Base-by-base conservation (phyloP, 2,329 filamentous ascomycete genomes). In the Hymenoscyphus fructigenus region DNA sequence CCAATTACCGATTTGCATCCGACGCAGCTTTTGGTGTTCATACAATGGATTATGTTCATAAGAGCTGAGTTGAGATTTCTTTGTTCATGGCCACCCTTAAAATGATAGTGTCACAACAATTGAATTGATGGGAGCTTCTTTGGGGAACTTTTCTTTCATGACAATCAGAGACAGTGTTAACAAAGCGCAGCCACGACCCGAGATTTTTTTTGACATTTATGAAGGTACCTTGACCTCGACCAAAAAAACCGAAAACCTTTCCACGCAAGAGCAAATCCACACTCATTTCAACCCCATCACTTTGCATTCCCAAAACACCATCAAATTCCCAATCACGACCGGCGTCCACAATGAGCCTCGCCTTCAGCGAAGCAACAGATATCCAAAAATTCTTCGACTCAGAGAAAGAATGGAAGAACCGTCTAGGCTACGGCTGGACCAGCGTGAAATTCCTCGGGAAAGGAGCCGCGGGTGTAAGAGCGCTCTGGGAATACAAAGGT, bases 401-500 rank as follows among this genome's bases (percentile, higher is more conserved):
- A 1, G 55, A 32, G 3, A n/a, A 14, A 7, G 10, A 6, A 29
- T 57, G 55, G 55, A 12, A n/a, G 17, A 57, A 34, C 29, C 55
- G 55, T 15, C 10, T 57, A 9, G 23, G 23, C 23, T n/a, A 57
- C 23, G 28, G 55, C 20, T 57, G 55, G 55, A 23, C 28, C 17
- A 26, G 55, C 55, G 34, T 26, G 3, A 57, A 34, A 15, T 53
- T 66, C 34, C 58, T 68, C 3, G 63, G 65, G 5, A 59, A 62
- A 47, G 63, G 63, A 9, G 60, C 53, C 5, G 65, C 59, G n/a
- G 65, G 59, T 9, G 53, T 68, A 1, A 59, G 32, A 5, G 62
- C 62, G 3, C 44, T 66, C 23, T 66, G 62, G 62, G 59, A 64
- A 47, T 66, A 62, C n/a, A 29, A 57, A 47, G 59, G 59, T 10